Evolutionary conservation across 164 flowering plant species (phyloP).

Genomic region (Brasenia schreberi): DNA sequence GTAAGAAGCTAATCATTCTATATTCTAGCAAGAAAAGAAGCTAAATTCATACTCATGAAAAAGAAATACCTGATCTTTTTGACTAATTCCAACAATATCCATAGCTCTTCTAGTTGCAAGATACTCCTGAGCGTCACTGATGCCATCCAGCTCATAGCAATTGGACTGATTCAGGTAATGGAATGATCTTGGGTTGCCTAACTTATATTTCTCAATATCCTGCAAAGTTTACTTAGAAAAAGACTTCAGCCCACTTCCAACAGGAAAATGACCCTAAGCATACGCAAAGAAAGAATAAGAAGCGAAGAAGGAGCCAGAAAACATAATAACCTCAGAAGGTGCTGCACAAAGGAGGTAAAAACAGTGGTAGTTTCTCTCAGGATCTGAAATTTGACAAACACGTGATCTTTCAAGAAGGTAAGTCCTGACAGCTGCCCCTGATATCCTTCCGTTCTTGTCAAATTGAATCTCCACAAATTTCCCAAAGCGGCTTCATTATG

Average conservation of each 20-base stretch:
- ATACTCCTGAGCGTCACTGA: slow-evolving; percentile 81
- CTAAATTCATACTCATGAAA: background rate
- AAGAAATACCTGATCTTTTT: slow-evolving; percentile 59
- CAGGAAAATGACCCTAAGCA: background rate
- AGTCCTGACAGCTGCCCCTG: slow-evolving; percentile 77
- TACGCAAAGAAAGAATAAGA: background rate
- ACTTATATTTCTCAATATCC: slow-evolving; percentile 60
- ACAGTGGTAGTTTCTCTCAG: slow-evolving; percentile 82
- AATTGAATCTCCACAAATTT: slow-evolving; percentile 84
- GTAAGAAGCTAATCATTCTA: slow-evolving; percentile 10
- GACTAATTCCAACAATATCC: slow-evolving; percentile 97
- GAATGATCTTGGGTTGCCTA: slow-evolving; percentile 54
- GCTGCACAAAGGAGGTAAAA: slow-evolving; percentile 82
- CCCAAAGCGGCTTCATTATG: slow-evolving; percentile 60
- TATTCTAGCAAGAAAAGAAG: slow-evolving; percentile 3
- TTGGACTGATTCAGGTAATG: slow-evolving; percentile 91
- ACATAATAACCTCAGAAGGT: slow-evolving; percentile 55
- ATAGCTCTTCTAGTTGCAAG: slow-evolving; percentile 94
- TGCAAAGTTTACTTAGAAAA: slow-evolving; percentile 9
- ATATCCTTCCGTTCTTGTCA: slow-evolving; percentile 68
- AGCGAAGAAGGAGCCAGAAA: background rate
- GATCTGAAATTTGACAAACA: slow-evolving; percentile 74
- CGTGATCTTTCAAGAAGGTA: slow-evolving; percentile 78
- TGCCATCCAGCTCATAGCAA: slow-evolving; percentile 71
- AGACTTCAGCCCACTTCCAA: background rate